phyloP scores from a whole-genome alignment of 495 filamentous ascomycete genomes.

The Neurospora sp. region DNA sequence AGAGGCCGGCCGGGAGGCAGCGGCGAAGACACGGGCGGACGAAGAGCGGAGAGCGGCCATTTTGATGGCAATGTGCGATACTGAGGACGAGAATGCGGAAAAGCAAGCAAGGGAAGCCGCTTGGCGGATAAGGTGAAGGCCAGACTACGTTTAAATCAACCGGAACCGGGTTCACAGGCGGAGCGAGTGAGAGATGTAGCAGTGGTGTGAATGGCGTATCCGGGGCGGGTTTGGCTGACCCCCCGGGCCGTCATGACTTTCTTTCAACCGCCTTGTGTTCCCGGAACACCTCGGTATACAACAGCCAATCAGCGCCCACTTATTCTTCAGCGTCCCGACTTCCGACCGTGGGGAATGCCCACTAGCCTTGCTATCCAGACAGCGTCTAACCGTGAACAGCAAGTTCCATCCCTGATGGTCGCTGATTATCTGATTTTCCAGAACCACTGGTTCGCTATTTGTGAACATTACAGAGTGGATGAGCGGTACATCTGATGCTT shows the following conservation, averaged over 20 bases:
- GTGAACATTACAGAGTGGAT: background rate
- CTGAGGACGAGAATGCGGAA: background rate
- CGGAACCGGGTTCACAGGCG: background rate
- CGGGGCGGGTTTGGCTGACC: background rate
- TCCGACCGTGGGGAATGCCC: background rate
- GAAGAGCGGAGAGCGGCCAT: slow-evolving; percentile 68
- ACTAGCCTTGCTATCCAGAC: background rate
- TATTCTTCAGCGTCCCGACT: background rate
- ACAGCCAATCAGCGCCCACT: slow-evolving; percentile 11
- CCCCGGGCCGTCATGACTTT: slow-evolving; percentile 9
- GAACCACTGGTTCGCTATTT: background rate
- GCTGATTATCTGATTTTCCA: background rate
- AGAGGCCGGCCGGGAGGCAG: slow-evolving; percentile 35
- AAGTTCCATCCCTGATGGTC: background rate
- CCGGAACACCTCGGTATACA: slow-evolving; percentile 21
- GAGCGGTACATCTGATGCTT: background rate
- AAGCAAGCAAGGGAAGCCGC: background rate
- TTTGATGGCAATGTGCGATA: slow-evolving; percentile 15
- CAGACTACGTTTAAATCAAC: background rate
- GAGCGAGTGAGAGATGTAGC: slow-evolving; percentile 5
- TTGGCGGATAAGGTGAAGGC: background rate
- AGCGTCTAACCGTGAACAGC: background rate
- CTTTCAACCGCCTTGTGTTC: slow-evolving; percentile 7
- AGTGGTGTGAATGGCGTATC: slow-evolving; percentile 8
- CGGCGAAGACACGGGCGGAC: slow-evolving; percentile 49